Conservation (phyloP, 345 rosid species). For the Anastatica hierochuntica region DNA sequence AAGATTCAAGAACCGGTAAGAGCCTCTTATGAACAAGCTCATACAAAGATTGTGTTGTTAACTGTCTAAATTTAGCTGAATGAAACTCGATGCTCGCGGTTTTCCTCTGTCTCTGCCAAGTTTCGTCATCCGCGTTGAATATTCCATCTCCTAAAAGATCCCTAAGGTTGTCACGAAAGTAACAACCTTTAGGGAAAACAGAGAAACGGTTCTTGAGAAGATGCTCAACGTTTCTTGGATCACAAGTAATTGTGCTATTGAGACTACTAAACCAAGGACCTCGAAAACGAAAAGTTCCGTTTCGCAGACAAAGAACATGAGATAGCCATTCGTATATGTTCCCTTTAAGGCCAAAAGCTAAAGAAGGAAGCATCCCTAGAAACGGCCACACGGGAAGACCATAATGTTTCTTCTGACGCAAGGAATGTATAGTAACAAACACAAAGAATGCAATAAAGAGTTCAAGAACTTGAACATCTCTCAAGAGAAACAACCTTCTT, state of each 20-base stretch:
- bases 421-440: slow-evolving; percentile 39
- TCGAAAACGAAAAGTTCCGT: slow-evolving; percentile 66
- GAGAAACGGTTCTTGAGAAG: slow-evolving; percentile 78
- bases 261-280: slow-evolving; percentile 85
- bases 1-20: slow-evolving; percentile 54
- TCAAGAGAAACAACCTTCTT: slow-evolving; percentile 34
- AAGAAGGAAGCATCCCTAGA: slow-evolving; percentile 87
- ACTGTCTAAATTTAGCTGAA: slow-evolving; percentile 65
- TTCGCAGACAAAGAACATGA: slow-evolving; percentile 39
- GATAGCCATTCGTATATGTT: slow-evolving; percentile 75
- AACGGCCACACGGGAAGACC: slow-evolving; percentile 84
- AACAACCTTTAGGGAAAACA: slow-evolving; percentile 77
- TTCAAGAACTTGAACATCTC: slow-evolving; percentile 51
- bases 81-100: slow-evolving; percentile 91
- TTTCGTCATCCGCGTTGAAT: slow-evolving; percentile 75
- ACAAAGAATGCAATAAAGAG: slow-evolving; percentile 46
- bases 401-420: slow-evolving; percentile 50
- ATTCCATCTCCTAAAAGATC: slow-evolving; percentile 90
- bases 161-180: slow-evolving; percentile 50
- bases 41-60: slow-evolving; percentile 51
- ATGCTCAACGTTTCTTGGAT: slow-evolving; percentile 82
- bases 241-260: slow-evolving; percentile 62
- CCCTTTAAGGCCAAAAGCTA: slow-evolving; percentile 32
- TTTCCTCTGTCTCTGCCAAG: slow-evolving; percentile 83
- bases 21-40: slow-evolving; percentile 77